Base-by-base conservation (phyloP, 768 basidiomycete genomes). In the Lactifluus volemus region DNA sequence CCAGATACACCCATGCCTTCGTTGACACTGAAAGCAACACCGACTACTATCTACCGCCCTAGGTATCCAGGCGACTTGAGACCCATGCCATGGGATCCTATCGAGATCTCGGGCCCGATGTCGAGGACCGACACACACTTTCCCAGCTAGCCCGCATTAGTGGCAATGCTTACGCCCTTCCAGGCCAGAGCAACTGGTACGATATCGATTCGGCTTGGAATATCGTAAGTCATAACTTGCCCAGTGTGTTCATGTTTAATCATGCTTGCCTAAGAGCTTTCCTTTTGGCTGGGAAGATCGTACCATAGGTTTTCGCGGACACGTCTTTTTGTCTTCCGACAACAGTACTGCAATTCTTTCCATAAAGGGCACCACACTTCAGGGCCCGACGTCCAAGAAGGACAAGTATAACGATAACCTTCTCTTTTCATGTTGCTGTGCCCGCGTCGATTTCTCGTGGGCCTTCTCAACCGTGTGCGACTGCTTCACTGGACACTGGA, bases 381-480 rank as follows among this genome's bases (percentile, higher is more conserved):
- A 82, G 64, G 93, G 93, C 2, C 84, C 87, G 14, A 96, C 96
- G 12, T 89, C 89, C 53, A 89, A 83, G 76, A 84, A 88, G 68
- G 96, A 98, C 74, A 95, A 92, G 74, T 86, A 86, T 69, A 98
- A 98, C 72, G 95, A 97, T 73, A 92, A 92, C 67, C 67, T 91
- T 71, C 72, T 92, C 17, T 92, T 90, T 69, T 89, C 93, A 0
- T 98, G 96, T 73, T 98, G 96, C 70, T 98, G 96, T 68, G 95
- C 93, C 15, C 80, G 85, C 36, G 88, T 95, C 39, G 89, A 91
- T 71, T 79, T 93, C 61, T 85, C 89, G 2, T 98, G 95, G 94
- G 69, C 81, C 30, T 87, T 92, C 70, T 79, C 80, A 39, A 85
- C 88, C 2, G 95, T 97, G 4, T 98, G 96, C 74, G 81, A 90